Evolutionary conservation across 140 eudicot genomes (phyloP).

Genomic region (Erigeron philadelphicus): DNA sequence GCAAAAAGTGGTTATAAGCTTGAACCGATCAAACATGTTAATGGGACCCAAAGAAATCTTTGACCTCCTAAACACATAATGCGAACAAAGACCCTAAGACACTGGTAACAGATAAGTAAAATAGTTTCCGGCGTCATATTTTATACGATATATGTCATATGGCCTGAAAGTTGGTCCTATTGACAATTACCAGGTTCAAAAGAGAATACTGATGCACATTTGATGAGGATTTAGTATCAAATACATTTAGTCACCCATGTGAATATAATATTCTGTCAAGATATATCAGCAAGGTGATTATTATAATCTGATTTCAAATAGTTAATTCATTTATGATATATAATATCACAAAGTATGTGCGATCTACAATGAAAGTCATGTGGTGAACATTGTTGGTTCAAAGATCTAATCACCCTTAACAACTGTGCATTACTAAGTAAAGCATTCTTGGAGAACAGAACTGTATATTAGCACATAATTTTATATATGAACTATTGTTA

Average conservation of each 20-base stretch:
- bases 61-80: background rate
- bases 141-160: background rate
- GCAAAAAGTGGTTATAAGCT: too few relatives aligned
- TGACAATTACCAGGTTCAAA: too few relatives aligned
- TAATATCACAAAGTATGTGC: background rate
- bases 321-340: background rate
- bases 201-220: too few relatives aligned
- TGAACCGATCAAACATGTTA: background rate
- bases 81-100: background rate
- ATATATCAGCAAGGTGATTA: conserved; percentile 2
- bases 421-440: background rate
- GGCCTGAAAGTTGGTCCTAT: too few relatives aligned
- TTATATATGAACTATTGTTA: too few relatives aligned
- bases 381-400: background rate
- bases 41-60: background rate
- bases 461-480: background rate
- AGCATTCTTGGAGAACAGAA: background rate
- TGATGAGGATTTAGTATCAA: background rate
- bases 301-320: background rate
- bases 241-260: background rate
- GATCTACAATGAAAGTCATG: background rate
- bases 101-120: background rate
- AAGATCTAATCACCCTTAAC: background rate
- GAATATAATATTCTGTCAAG: background rate
- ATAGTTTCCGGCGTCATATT: background rate